A percentile compares a stretch with the other conserved stretches of the same genome.
Evolutionary conservation across 2,329 filamentous ascomycete genomes (phyloP).

Genomic region (Sarocladium brachiariae): DNA sequence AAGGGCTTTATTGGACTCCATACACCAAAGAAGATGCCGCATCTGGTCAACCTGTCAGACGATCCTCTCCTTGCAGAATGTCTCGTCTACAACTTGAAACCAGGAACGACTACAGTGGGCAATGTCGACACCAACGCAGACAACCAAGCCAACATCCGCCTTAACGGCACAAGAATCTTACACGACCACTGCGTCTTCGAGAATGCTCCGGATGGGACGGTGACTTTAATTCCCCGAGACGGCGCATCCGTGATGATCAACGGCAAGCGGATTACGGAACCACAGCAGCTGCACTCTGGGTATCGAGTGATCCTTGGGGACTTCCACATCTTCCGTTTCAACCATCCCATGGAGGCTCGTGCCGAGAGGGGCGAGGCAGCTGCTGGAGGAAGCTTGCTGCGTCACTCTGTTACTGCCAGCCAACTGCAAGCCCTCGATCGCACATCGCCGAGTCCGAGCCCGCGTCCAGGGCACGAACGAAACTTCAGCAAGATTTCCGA

Average conservation of each 20-base stretch:
- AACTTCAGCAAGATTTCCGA: conserved; percentile 78
- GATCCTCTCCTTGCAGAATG: conserved; percentile 91
- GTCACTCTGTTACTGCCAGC: conserved; percentile 67
- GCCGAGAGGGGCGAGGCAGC: conserved; percentile 80
- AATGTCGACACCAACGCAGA: conserved; percentile 80
- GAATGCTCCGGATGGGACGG: conserved; percentile 75
- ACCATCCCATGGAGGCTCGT: conserved; percentile 91
- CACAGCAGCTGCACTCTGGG: conserved; percentile 80
- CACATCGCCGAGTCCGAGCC: conserved; percentile 53
- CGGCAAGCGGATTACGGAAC: conserved; percentile 79
- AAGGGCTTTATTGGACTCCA: conserved; percentile 94
- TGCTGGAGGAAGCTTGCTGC: conserved; percentile 68
- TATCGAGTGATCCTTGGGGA: conserved; percentile 94
- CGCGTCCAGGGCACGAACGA: conserved; percentile 65
- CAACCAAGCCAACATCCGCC: conserved; percentile 74
- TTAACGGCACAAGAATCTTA: conserved; percentile 90
- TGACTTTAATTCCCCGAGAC: conserved; percentile 83
- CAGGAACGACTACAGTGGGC: conserved; percentile 86
- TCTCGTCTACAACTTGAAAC: conserved; percentile 95
- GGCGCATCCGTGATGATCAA: conserved; percentile 99
- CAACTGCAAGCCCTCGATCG: conserved; percentile 54
- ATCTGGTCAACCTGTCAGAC: conserved; percentile 95
- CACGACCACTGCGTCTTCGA: conserved; percentile 92
- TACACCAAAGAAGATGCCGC: conserved; percentile 98
- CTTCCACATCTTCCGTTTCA: conserved; percentile 98